A percentile compares a stretch with the other conserved stretches of the same genome.
phyloP scores from a whole-genome alignment of 2,329 filamentous ascomycete genomes.

The Fusarium succisae region DNA sequence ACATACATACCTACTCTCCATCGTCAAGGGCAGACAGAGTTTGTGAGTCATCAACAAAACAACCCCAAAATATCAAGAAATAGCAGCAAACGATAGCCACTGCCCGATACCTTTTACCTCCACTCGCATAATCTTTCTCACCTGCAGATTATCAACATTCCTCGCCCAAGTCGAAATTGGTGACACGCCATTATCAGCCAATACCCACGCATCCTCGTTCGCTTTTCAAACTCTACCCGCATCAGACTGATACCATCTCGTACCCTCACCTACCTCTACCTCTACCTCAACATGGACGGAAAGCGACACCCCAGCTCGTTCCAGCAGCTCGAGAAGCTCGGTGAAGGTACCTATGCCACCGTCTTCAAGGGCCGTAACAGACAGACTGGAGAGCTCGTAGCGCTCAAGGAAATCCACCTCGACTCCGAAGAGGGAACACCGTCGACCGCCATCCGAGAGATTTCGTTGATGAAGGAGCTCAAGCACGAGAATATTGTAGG shows the following conservation, averaged over 20 bases:
- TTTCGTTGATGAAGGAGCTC: slow-evolving; percentile 98
- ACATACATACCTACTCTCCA: neutral
- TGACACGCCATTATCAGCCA: slow-evolving; percentile 27
- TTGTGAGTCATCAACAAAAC: slow-evolving; percentile 11
- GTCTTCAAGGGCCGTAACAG: slow-evolving; percentile 99
- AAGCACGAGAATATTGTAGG: slow-evolving; percentile 99
- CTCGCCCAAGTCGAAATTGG: slow-evolving; percentile 1
- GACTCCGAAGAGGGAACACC: slow-evolving; percentile 98
- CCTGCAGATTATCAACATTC: neutral
- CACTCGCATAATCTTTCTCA: neutral
- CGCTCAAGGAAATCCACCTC: slow-evolving; percentile 97
- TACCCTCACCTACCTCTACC: neutral
- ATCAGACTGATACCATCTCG: neutral
- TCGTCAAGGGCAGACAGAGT: neutral
- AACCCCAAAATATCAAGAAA: slow-evolving; percentile 6
- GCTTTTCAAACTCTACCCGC: slow-evolving; percentile 4
- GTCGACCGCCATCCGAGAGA: slow-evolving; percentile 96
- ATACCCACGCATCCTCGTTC: slow-evolving; percentile 1
- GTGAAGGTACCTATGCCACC: slow-evolving; percentile 98
- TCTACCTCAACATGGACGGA: slow-evolving; percentile 76
- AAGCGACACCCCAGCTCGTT: slow-evolving; percentile 95
- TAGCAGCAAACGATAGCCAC: slow-evolving; percentile 1
- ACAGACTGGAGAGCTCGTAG: slow-evolving; percentile 95
- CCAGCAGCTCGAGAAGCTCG: slow-evolving; percentile 98
- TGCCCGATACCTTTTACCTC: neutral